phyloP scores from a whole-genome alignment of 2,329 filamentous ascomycete species.

The Thielaviopsis euricoi region DNA sequence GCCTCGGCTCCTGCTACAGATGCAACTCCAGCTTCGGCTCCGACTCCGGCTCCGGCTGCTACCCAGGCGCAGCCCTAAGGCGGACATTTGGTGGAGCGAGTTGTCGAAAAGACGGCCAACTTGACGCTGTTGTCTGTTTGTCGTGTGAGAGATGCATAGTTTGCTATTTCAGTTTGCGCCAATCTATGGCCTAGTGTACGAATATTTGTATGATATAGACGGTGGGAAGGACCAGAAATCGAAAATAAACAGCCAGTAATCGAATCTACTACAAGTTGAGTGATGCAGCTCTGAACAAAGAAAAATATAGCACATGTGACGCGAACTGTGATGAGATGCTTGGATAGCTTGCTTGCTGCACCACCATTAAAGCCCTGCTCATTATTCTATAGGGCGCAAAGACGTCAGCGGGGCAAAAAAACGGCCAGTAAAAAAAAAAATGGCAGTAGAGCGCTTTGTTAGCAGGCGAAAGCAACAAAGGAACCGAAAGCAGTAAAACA shows the following conservation, averaged over 20 bases:
- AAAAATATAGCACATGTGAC: too few relatives aligned
- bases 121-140: not conserved
- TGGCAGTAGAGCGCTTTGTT: not conserved
- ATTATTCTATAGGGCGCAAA: not conserved
- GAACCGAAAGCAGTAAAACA: not conserved
- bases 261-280: not conserved
- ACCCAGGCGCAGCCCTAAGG: not conserved
- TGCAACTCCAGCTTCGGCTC: not conserved
- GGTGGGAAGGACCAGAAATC: not conserved
- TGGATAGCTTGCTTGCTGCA: not conserved
- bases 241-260: not conserved
- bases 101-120: not conserved
- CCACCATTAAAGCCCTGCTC: not conserved
- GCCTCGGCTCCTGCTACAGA: not conserved
- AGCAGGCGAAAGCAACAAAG: not conserved
- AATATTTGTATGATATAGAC: not conserved
- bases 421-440: not conserved
- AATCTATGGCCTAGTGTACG: not conserved
- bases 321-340: not conserved
- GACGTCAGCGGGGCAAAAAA: not conserved
- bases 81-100: not conserved
- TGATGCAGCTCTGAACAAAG: too few relatives aligned
- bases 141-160: not conserved
- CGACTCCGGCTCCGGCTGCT: not conserved
- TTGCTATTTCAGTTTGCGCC: not conserved